These are phyloP conservation scores for Dothideomycetes sp. DNA, from an alignment of 2,329 filamentous ascomycete genomes.

Conservation along the genomic window DNA sequence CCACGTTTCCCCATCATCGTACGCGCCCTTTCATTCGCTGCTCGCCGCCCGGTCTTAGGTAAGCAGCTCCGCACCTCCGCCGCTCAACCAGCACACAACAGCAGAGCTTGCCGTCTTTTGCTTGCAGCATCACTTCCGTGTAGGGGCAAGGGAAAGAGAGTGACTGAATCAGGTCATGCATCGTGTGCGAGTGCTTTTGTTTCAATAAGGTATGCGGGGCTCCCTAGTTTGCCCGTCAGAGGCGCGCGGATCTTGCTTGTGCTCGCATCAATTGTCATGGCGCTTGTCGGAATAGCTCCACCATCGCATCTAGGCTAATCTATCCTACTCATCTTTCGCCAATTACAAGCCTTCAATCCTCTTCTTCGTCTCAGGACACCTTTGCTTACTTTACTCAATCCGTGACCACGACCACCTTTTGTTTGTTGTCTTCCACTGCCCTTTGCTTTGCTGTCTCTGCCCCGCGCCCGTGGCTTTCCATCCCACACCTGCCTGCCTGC, in stretches of 20 bases:
- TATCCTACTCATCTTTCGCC: neutral
- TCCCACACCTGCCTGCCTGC: too few relatives aligned
- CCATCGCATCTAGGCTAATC: neutral
- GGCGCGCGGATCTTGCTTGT: slow-evolving; percentile 9
- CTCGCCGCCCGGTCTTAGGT: neutral
- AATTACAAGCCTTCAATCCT: neutral
- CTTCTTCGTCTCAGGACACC: too few relatives aligned
- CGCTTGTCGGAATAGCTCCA: neutral
- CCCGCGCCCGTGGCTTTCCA: too few relatives aligned
- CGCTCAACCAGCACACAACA: neutral
- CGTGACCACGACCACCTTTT: too few relatives aligned
- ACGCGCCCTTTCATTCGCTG: neutral
- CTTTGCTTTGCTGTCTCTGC: too few relatives aligned
- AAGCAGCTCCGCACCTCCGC: neutral
- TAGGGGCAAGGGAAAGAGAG: neutral
- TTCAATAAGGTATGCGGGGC: neutral
- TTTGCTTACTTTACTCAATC: too few relatives aligned
- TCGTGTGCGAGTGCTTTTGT: neutral
- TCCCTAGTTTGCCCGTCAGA: slow-evolving; percentile 2
- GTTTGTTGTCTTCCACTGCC: too few relatives aligned
- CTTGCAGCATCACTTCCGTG: neutral
- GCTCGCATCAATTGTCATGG: slow-evolving; percentile 3
- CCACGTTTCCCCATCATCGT: neutral
- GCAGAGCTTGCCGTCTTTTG: neutral
- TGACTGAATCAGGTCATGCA: neutral